phyloP scores from a whole-genome alignment of 768 basidiomycete species.

The Zangia roseola region DNA sequence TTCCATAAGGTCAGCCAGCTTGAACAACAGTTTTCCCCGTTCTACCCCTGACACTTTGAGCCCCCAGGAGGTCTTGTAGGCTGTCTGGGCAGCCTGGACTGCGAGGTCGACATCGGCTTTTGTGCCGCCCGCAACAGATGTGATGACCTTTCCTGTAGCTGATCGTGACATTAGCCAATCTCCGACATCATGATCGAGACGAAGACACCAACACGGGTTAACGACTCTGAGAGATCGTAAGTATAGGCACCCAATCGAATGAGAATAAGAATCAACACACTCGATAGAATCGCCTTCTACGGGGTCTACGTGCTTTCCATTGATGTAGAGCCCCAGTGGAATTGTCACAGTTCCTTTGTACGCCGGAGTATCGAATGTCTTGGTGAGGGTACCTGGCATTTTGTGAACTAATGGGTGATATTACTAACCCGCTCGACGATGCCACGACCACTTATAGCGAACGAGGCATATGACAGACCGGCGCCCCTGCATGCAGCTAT shows the following conservation, averaged over 20 bases:
- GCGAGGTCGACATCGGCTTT: slow-evolving; percentile 74
- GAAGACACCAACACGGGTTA: slow-evolving; percentile 45
- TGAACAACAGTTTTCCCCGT: slow-evolving; percentile 56
- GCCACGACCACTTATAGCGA: slow-evolving; percentile 9
- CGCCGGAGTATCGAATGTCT: slow-evolving; percentile 53
- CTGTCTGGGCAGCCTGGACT: slow-evolving; percentile 63
- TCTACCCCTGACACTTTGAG: slow-evolving; percentile 51
- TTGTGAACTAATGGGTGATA: background rate
- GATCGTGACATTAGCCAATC: slow-evolving; percentile 21
- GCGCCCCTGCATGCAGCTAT: too few relatives aligned
- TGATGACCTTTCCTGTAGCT: slow-evolving; percentile 69
- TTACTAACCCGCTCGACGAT: background rate
- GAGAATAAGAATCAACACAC: slow-evolving; percentile 37
- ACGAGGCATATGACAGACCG: too few relatives aligned
- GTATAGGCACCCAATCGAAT: background rate
- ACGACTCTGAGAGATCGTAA: slow-evolving; percentile 42
- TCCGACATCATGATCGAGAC: background rate
- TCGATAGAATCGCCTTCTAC: slow-evolving; percentile 56
- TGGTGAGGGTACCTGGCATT: slow-evolving; percentile 40
- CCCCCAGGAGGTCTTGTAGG: slow-evolving; percentile 67
- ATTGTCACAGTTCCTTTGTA: slow-evolving; percentile 57
- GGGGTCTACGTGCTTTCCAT: slow-evolving; percentile 50
- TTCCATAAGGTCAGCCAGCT: slow-evolving; percentile 67
- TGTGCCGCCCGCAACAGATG: slow-evolving; percentile 54
- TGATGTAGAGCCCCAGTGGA: slow-evolving; percentile 69